Conservation (phyloP, 2,329 filamentous ascomycete species). For the Colletotrichum tanaceti region DNA sequence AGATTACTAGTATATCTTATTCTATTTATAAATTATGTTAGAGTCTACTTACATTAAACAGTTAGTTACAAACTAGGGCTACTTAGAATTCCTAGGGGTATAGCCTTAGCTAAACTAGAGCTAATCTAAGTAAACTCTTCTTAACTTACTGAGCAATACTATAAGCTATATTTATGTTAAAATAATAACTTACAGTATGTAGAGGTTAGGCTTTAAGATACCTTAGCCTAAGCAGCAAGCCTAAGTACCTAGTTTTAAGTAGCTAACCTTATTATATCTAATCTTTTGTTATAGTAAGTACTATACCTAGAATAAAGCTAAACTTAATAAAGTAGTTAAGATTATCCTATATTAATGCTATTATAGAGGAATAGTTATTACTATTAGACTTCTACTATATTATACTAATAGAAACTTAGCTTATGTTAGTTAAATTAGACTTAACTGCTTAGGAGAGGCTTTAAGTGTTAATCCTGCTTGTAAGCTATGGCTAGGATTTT, state of each 20-base stretch:
- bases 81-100: constrained; percentile 9
- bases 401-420: constrained; percentile 1
- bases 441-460: constrained; percentile 10
- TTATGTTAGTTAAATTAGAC: constrained; percentile 19
- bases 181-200: background rate
- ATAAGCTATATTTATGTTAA: constrained; percentile 7
- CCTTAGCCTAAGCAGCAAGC: background rate
- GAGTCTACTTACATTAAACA: background rate
- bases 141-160: constrained; percentile 2
- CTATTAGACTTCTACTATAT: constrained; percentile 4
- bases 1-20: constrained; percentile 6
- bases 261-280: too few relatives aligned
- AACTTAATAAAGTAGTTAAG: constrained; percentile 4
- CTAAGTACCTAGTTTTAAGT: too few relatives aligned
- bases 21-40: background rate
- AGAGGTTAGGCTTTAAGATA: constrained; percentile 8
- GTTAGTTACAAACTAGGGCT: constrained; percentile 9
- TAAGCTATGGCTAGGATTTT: constrained; percentile 20
- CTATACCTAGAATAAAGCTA: too few relatives aligned
- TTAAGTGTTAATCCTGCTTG: background rate
- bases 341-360: constrained; percentile 3
- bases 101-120: constrained; percentile 11
- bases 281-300: too few relatives aligned
- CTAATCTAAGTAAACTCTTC: constrained; percentile 9
- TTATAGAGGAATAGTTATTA: background rate